Conservation (phyloP, 2,329 filamentous ascomycete genomes). For the Fusarium sterilihyphosum region DNA sequence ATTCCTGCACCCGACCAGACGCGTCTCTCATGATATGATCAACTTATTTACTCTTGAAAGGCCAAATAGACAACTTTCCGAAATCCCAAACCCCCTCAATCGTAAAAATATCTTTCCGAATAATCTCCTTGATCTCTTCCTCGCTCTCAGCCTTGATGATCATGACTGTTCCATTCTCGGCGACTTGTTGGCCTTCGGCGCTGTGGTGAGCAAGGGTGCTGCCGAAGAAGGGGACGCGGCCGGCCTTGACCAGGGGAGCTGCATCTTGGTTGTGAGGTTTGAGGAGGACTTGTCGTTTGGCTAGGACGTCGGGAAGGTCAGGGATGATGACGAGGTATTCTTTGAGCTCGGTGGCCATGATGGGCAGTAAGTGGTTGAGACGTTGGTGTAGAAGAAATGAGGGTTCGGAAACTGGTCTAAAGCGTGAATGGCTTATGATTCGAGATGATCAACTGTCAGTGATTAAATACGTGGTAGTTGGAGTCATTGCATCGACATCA, state of each 20-base stretch:
- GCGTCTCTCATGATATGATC: not conserved
- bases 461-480: not conserved
- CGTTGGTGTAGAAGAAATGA: not conserved
- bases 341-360: not conserved
- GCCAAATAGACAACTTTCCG: not conserved
- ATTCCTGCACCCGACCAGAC: not conserved
- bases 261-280: not conserved
- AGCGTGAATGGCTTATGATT: not conserved
- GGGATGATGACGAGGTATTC: not conserved
- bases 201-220: not conserved
- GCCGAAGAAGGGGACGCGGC: not conserved
- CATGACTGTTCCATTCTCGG: not conserved
- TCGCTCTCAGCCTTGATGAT: not conserved
- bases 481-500: not conserved
- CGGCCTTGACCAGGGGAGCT: not conserved
- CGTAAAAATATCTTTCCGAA: not conserved
- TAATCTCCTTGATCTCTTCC: not conserved
- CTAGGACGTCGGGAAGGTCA: not conserved
- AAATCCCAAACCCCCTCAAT: not conserved
- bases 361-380: not conserved
- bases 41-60: not conserved
- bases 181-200: not conserved
- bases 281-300: not conserved
- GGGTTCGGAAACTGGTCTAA: not conserved
- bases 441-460: not conserved